A percentile compares a stretch with the other conserved stretches of the same genome.
These are phyloP conservation scores for Phytophthora colocasiae DNA, from an alignment of 352 stramenopile species.

Conservation along the genomic window DNA sequence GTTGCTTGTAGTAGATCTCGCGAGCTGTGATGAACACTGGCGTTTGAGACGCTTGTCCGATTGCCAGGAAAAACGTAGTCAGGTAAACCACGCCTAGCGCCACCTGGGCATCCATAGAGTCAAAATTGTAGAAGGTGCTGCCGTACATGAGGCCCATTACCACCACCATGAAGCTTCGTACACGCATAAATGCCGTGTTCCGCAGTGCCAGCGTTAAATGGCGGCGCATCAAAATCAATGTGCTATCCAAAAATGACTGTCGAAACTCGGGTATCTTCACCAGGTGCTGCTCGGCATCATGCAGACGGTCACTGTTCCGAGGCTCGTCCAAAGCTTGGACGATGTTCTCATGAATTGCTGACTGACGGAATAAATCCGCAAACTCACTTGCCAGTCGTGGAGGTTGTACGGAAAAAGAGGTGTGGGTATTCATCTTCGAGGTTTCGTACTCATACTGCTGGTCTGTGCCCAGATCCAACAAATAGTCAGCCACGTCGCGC, in stretches of 20 bases:
- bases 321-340: constrained; percentile 69
- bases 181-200: constrained; percentile 29
- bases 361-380: constrained; percentile 22
- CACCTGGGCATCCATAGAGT: constrained; percentile 27
- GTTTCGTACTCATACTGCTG: constrained; percentile 35
- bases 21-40: constrained; percentile 61
- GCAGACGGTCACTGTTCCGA: constrained; percentile 5
- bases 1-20: constrained; percentile 76
- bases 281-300: constrained; percentile 39
- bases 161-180: too few species aligned
- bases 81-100: constrained; percentile 73
- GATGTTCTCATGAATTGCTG: constrained; percentile 30
- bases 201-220: too few species aligned
- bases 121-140: constrained; percentile 38
- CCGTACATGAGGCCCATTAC: constrained; percentile 39
- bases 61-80: constrained; percentile 65
- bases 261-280: constrained; percentile 49
- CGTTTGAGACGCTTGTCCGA: constrained; percentile 64
- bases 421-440: constrained; percentile 6
- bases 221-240: too few species aligned
- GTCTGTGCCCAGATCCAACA: constrained; percentile 42
- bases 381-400: constrained; percentile 19
- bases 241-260: constrained; percentile 60
- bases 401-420: background rate
- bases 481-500: constrained; percentile 17